phyloP scores from a whole-genome alignment of 1,139 yeast species.

The Geotrichum bryndzae region DNA sequence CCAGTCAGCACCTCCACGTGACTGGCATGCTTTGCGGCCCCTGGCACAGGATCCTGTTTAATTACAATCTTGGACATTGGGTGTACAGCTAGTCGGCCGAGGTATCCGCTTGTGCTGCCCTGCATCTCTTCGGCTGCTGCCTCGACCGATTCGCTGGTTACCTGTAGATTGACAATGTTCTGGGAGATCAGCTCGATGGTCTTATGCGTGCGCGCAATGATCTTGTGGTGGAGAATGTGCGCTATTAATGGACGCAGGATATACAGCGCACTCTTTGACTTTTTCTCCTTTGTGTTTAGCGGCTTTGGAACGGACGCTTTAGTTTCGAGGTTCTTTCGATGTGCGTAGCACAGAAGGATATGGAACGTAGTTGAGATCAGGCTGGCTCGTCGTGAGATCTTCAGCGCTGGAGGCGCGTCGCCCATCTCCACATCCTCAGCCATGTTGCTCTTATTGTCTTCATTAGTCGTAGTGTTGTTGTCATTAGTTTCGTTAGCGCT shows the following conservation, averaged over 20 bases:
- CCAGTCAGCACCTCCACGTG: slow-evolving; percentile 26
- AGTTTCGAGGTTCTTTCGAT: slow-evolving; percentile 45
- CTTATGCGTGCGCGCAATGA: slow-evolving; percentile 41
- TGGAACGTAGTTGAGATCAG: slow-evolving; percentile 49
- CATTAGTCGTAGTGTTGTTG: slow-evolving; percentile 15
- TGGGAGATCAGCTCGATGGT: slow-evolving; percentile 41
- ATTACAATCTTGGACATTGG: slow-evolving; percentile 26
- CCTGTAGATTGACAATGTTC: slow-evolving; percentile 21
- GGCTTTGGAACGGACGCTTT: slow-evolving; percentile 36
- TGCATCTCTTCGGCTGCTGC: background rate
- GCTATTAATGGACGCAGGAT: slow-evolving; percentile 63
- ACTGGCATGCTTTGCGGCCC: background rate
- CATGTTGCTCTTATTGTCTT: slow-evolving; percentile 9
- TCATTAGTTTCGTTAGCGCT: slow-evolving; percentile 2
- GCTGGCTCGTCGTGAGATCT: slow-evolving; percentile 41
- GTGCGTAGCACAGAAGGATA: slow-evolving; percentile 56
- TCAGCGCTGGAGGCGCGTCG: slow-evolving; percentile 9
- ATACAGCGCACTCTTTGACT: slow-evolving; percentile 44
- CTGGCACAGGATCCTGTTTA: background rate
- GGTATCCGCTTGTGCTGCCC: slow-evolving; percentile 19
- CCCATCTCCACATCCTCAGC: background rate
- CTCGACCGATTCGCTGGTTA: slow-evolving; percentile 6
- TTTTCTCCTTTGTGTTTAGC: slow-evolving; percentile 24
- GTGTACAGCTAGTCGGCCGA: slow-evolving; percentile 29
- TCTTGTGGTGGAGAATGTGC: slow-evolving; percentile 57